These are phyloP conservation scores for Solanum sejunctum DNA, from an alignment of 257 asterid genomes.

Conservation along the genomic window DNA sequence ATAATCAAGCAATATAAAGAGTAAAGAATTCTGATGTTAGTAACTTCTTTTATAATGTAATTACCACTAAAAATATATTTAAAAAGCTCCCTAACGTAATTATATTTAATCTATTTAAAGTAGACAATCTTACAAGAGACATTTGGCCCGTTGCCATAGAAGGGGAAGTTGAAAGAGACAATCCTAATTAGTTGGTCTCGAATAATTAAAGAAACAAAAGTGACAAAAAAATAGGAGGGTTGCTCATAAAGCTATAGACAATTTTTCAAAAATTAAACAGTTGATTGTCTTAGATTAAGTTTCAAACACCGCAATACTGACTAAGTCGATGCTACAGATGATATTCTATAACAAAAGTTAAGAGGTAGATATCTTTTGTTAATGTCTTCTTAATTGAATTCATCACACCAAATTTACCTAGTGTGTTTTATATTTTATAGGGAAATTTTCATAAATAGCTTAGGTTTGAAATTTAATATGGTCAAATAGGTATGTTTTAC, in stretches of 20 bases:
- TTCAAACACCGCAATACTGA: background rate
- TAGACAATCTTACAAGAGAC: background rate
- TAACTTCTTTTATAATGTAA: background rate
- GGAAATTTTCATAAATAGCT: too few species aligned
- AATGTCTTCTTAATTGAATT: background rate
- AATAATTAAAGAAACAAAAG: background rate
- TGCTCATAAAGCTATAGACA: background rate
- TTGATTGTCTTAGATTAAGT: background rate
- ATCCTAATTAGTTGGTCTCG: background rate
- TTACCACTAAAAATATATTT: background rate
- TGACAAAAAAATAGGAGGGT: background rate
- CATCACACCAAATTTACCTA: fast-evolving
- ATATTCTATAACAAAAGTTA: background rate
- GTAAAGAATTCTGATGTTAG: background rate
- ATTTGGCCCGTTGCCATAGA: background rate
- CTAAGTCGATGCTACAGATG: background rate
- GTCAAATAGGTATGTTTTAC: too few species aligned
- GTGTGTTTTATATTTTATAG: background rate
- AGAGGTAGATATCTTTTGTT: background rate
- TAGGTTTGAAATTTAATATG: too few species aligned
- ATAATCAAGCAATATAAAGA: background rate
- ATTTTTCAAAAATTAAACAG: background rate
- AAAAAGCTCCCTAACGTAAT: background rate
- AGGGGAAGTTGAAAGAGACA: background rate
- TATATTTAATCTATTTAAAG: background rate